phyloP scores from a whole-genome alignment of 495 filamentous ascomycete species.

The Talaromyces trachyspermus region DNA sequence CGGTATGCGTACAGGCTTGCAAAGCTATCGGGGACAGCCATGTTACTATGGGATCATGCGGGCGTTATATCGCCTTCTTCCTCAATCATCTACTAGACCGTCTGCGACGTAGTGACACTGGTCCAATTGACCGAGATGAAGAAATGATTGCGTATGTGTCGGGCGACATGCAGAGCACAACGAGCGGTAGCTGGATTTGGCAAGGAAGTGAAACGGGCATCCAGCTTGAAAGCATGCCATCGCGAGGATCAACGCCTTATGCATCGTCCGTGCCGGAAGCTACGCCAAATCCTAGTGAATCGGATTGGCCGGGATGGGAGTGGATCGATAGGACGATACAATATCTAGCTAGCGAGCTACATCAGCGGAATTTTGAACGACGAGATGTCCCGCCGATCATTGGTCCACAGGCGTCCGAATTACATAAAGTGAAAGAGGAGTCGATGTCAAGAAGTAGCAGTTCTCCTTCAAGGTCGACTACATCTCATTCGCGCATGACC shows the following conservation, averaged over 20 bases:
- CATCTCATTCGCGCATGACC: conserved; percentile 55
- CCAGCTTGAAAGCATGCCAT: conserved; percentile 26
- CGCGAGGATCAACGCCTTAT: conserved; percentile 8
- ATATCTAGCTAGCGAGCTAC: conserved; percentile 37
- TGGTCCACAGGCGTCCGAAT: conserved; percentile 10
- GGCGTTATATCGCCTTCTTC: conserved; percentile 81
- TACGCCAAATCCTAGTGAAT: conserved; percentile 10
- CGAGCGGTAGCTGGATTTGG: conserved; percentile 84
- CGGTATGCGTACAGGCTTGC: conserved; percentile 64
- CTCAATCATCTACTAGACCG: conserved; percentile 54
- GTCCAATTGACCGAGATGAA: conserved; percentile 65
- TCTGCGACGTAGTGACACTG: conserved; percentile 42
- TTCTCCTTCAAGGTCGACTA: conserved; percentile 26
- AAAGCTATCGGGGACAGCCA: conserved; percentile 61
- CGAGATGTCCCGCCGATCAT: conserved; percentile 9
- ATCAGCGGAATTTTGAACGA: conserved; percentile 17
- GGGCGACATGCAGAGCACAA: conserved; percentile 80
- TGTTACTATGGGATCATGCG: conserved; percentile 69
- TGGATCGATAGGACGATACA: conserved; percentile 44
- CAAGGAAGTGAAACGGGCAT: conserved; percentile 51
- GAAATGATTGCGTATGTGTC: conserved; percentile 86
- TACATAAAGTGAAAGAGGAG: conserved; percentile 26
- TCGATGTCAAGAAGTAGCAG: conserved; percentile 31
- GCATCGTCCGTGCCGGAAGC: neutral
- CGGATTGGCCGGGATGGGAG: conserved; percentile 47